A percentile compares a stretch with the other conserved stretches of the same genome.
Evolutionary conservation across 23 red algal species (phyloP).

Genomic region (Gracilariopsis chorda): DNA sequence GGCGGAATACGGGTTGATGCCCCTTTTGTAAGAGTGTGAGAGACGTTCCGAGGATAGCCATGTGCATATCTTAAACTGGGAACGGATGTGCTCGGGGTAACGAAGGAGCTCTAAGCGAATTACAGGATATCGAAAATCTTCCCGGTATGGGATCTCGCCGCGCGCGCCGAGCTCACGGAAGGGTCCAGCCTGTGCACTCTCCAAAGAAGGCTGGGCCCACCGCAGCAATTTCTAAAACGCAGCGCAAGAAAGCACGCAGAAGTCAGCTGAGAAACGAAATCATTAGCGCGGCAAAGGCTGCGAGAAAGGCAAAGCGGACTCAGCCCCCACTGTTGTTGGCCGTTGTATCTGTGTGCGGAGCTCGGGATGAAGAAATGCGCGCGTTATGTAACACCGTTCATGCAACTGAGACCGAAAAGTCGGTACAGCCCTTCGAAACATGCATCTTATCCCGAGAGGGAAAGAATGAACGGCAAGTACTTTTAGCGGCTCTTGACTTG

Average conservation of each 20-base stretch:
- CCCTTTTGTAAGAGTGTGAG: too few relatives aligned
- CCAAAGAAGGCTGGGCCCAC: not conserved
- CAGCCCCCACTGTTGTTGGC: conserved; percentile 21
- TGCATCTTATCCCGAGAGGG: conserved; percentile 11
- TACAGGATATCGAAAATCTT: too few relatives aligned
- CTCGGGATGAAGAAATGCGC: not conserved
- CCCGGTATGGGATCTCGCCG: conserved; percentile 48
- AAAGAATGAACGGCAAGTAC: conserved; percentile 2
- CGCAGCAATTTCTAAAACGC: not conserved
- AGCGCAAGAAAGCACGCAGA: conserved; percentile 23
- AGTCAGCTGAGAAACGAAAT: conserved; percentile 8
- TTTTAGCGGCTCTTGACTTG: conserved; percentile 48
- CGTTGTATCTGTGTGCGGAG: not conserved
- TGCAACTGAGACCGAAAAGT: conserved; percentile 2
- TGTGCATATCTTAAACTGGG: too few relatives aligned
- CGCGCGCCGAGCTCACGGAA: conserved; percentile 20
- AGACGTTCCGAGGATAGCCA: too few relatives aligned
- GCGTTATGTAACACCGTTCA: not conserved
- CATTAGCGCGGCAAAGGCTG: conserved; percentile 2
- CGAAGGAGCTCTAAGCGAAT: too few relatives aligned
- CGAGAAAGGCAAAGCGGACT: not conserved
- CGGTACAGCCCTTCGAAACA: conserved; percentile 9
- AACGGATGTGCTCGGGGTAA: too few relatives aligned
- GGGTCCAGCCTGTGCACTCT: not conserved
- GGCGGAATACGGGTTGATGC: too few relatives aligned